phyloP scores from a whole-genome alignment of 176 grass and related monocot species.

The Pontederia crassipes region DNA sequence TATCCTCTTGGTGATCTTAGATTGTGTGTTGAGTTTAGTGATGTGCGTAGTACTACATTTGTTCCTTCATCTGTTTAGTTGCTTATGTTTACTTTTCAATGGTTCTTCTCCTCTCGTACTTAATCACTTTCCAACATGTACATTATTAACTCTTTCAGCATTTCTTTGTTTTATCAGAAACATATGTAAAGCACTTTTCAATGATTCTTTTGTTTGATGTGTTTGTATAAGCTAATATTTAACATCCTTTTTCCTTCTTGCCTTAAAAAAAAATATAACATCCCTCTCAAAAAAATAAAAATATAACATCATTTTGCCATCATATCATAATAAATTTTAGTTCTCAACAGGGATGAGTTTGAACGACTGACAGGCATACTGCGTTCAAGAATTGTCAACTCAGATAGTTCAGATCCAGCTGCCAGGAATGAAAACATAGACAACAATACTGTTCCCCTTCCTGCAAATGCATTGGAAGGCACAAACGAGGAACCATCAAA shows the following conservation, averaged over 20 bases:
- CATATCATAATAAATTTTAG: background rate
- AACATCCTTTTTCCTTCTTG: background rate
- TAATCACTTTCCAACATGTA: too few relatives aligned
- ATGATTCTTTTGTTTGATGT: background rate
- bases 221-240: background rate
- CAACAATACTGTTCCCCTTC: background rate
- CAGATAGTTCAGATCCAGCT: slow-evolving; percentile 21
- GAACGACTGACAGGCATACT: slow-evolving; percentile 52
- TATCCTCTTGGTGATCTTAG: too few relatives aligned
- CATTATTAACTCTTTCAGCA: background rate
- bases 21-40: too few relatives aligned
- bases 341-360: slow-evolving; percentile 44
- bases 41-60: too few relatives aligned
- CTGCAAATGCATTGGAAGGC: slow-evolving; percentile 20
- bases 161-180: background rate
- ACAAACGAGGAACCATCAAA: slow-evolving; percentile 17
- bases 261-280: too few relatives aligned
- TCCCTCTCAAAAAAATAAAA: background rate
- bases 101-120: too few relatives aligned
- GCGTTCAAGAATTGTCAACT: slow-evolving; percentile 47
- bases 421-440: slow-evolving; percentile 17
- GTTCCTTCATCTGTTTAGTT: too few relatives aligned
- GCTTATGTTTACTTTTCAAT: too few relatives aligned
- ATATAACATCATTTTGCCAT: too few relatives aligned
- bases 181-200: too few relatives aligned